A percentile compares a stretch with the other conserved stretches of the same genome.
These are phyloP conservation scores for Zygotorulaspora chibaensis DNA, from an alignment of 805 yeast species.

Conservation along the genomic window DNA sequence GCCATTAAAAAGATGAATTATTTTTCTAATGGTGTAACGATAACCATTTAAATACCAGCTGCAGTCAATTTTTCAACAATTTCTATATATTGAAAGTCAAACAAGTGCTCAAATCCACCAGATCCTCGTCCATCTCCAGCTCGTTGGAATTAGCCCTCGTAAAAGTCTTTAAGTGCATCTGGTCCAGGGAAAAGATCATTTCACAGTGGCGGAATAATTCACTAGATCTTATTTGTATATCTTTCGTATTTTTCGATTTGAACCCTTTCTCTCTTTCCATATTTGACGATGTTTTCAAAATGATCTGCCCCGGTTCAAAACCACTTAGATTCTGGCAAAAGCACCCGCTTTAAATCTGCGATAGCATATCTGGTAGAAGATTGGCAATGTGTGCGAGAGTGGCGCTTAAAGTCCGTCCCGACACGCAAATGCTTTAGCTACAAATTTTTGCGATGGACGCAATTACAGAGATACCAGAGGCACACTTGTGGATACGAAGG, in stretches of 20 bases:
- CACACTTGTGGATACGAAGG: no score
- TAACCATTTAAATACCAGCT: slow-evolving; percentile 46
- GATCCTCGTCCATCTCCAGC: slow-evolving; percentile 53
- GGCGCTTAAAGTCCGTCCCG: no score
- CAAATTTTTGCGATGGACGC: no score
- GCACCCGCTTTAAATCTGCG: no score
- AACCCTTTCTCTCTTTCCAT: not conserved
- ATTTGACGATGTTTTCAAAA: no score
- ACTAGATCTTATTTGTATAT: not conserved
- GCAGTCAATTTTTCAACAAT: slow-evolving; percentile 57
- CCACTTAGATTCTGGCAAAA: no score
- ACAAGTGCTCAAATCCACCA: slow-evolving; percentile 51
- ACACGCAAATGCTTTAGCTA: no score
- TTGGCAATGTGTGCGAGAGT: no score
- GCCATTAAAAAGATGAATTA: slow-evolving; percentile 52
- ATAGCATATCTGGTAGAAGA: no score
- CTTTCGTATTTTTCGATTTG: not conserved
- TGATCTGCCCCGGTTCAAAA: no score
- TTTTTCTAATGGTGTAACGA: slow-evolving; percentile 43
- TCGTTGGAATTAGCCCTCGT: slow-evolving; percentile 51
- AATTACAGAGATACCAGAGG: no score
- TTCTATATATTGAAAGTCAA: slow-evolving; percentile 62
- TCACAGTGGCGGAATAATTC: not conserved
- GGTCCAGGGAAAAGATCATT: slow-evolving; percentile 44
- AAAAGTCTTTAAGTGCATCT: slow-evolving; percentile 57